phyloP scores from a whole-genome alignment of 331 rosid species.

The Malus hybrid region DNA sequence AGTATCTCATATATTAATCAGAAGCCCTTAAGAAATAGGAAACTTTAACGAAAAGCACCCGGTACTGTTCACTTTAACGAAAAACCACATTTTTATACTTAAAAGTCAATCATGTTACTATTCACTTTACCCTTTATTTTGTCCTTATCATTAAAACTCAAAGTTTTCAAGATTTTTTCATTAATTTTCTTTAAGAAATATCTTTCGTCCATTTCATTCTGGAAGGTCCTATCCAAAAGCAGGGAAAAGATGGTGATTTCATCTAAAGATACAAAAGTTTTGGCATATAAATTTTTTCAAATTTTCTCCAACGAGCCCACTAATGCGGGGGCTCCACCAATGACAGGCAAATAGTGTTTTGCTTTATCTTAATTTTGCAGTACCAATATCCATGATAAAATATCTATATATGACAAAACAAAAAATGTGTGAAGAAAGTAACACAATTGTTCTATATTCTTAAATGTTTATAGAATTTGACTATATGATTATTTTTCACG shows the following conservation, averaged over 20 bases:
- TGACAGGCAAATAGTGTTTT: not conserved
- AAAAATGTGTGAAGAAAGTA: not conserved
- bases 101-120: too few species aligned
- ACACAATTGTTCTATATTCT: not conserved
- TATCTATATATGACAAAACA: not conserved
- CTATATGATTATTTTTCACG: too few species aligned
- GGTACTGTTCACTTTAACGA: too few species aligned
- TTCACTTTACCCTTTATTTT: too few species aligned
- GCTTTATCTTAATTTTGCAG: not conserved
- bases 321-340: not conserved
- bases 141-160: too few species aligned
- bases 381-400: not conserved
- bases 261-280: not conserved
- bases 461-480: not conserved
- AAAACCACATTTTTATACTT: too few species aligned
- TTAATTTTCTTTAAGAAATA: not conserved
- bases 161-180: too few species aligned
- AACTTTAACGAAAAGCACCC: too few species aligned
- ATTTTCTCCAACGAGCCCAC: not conserved
- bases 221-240: constrained; percentile 7
- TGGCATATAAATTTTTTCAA: not conserved
- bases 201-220: not conserved
- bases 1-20: too few species aligned
- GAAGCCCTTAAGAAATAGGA: not conserved
- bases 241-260: not conserved